Base-by-base conservation (phyloP, 805 yeast genomes). In the Pichia rugopelliculosa region DNA sequence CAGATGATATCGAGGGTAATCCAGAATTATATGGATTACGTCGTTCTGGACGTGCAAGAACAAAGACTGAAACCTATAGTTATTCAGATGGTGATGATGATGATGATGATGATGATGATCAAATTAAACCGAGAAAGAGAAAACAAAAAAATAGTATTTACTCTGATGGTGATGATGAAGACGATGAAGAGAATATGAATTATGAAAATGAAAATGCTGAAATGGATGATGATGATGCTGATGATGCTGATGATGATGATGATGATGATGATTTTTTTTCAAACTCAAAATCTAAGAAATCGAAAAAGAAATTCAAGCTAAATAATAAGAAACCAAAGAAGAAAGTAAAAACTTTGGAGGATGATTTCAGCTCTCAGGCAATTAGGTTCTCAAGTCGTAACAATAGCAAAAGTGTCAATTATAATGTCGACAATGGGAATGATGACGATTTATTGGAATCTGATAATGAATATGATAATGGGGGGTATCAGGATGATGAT, bases 1-100 rank as follows among this genome's bases (percentile, higher is more conserved):
- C 54, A 26, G 48, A 59, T 7, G 89, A 82, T 50, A 76, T 82
- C 17, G 71, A 77, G 46, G 75, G 70, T 44, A 81, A 85, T 61
- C 95, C 95, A 1, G 95, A 84, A 59, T 70, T 86, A n/a, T 86
- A 86, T 56, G 95, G 95, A 1, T 70, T 86, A 46, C 77, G 95
- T 65, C 74, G 95, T 55, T 82, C 90, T 5, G 80, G 80, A 39
- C 71, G 93, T 57, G 79, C 83, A 10, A 71, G 80, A 50, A 56
- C 66, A 4, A 58, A 58, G 40, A 68, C 70, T 18, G 65, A 53
- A 12, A 59, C 66, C 1, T 64, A 63, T 26, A 73, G 70, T 30
- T 51, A 42, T 23, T 52, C 49, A 37, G 67, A 64, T 21, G 66
- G 61, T 12, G 67, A 64, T 2, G 59, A 55, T 23, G 59, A 53